Percentiles rank a stretch among this genome's conserved stretches.
Evolutionary conservation across 2,329 filamentous ascomycete species (phyloP).

Genomic region (Phaeoacremonium minimum): DNA sequence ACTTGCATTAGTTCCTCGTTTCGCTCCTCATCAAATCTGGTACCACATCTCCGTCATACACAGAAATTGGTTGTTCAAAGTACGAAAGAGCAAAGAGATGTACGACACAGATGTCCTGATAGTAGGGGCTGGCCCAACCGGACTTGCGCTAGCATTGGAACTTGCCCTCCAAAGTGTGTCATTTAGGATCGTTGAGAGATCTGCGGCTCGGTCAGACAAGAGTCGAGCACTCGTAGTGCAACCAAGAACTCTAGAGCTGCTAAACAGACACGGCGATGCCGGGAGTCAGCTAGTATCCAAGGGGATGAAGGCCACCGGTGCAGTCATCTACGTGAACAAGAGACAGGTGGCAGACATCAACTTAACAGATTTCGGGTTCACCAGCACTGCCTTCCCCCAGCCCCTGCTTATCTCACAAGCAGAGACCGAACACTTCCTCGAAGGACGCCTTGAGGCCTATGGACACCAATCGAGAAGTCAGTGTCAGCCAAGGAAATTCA

Average conservation of each 20-base stretch:
- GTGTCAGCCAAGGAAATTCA: conserved; percentile 20
- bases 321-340: conserved; percentile 29
- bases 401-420: conserved; percentile 27
- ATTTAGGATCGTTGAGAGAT: conserved; percentile 33
- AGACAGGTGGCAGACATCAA: conserved; percentile 8
- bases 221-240: conserved; percentile 41
- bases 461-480: conserved; percentile 21
- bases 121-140: conserved; percentile 39
- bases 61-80: too few species aligned
- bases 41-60: too few species aligned
- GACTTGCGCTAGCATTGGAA: conserved; percentile 34
- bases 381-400: conserved; percentile 23
- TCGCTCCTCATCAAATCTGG: too few species aligned
- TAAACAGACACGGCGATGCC: conserved; percentile 36
- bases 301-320: conserved; percentile 30
- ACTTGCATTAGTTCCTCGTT: too few species aligned
- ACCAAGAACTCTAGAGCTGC: conserved; percentile 43
- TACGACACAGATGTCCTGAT: conserved; percentile 30
- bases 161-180: conserved; percentile 24
- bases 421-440: conserved; percentile 26
- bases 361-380: conserved; percentile 4
- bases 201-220: conserved; percentile 23
- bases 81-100: too few species aligned
- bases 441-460: conserved; percentile 18
- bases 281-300: conserved; percentile 26